Percentiles rank a stretch among this genome's conserved stretches.
Conservation (phyloP, 345 rosid species). For the Bruguiera parviflora region DNA sequence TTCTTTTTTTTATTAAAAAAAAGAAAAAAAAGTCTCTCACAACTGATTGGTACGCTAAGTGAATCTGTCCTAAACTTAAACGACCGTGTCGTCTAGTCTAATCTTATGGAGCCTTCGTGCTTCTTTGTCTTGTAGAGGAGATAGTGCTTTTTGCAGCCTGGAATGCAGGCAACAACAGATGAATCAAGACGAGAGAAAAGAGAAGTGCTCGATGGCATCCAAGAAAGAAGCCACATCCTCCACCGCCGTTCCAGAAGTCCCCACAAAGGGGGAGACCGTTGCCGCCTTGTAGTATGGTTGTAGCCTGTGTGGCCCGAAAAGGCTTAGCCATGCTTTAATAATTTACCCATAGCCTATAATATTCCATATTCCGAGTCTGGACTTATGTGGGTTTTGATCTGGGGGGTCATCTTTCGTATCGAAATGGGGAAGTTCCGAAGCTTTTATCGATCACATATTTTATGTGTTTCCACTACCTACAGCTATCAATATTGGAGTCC, state of each 20-base stretch:
- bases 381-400: not conserved
- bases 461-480: conserved; percentile 13
- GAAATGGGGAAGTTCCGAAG: conserved; percentile 26
- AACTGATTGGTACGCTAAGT: too few relatives aligned
- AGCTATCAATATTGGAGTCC: too few relatives aligned
- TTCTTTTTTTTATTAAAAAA: too few relatives aligned
- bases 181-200: conserved; percentile 71
- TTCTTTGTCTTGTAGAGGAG: conserved; percentile 51
- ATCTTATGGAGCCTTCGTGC: too few relatives aligned
- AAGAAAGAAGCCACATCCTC: conserved; percentile 38
- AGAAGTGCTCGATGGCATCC: conserved; percentile 48
- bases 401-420: not conserved
- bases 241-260: conserved; percentile 20
- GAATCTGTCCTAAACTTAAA: too few relatives aligned
- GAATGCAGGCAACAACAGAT: conserved; percentile 93
- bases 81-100: too few relatives aligned
- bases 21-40: too few relatives aligned
- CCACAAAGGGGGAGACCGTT: conserved; percentile 47
- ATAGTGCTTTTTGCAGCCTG: conserved; percentile 79
- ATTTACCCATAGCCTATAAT: not conserved
- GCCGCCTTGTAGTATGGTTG: conserved; percentile 32
- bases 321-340: not conserved
- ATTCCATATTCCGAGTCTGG: not conserved
- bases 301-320: too few relatives aligned
- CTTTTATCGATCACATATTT: conserved; percentile 8